These are phyloP conservation scores for Tolypocladium cylindrosporum DNA, from an alignment of 2,329 filamentous ascomycete species.

Conservation along the genomic window DNA sequence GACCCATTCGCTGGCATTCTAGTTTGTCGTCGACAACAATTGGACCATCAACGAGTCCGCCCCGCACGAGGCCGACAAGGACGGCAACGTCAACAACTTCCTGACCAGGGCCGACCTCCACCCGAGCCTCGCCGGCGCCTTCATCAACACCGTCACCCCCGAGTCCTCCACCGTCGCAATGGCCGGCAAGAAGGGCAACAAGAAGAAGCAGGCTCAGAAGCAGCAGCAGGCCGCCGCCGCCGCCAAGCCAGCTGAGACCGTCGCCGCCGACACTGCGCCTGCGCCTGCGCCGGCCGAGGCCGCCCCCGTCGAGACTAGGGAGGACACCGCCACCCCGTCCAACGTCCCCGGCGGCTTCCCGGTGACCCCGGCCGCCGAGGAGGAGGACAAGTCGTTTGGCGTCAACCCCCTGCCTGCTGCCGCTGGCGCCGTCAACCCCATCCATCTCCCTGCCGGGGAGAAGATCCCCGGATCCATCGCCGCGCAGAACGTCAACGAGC, in stretches of 20 bases:
- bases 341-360: conserved; percentile 43
- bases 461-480: conserved; percentile 64
- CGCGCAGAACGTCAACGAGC: conserved; percentile 56
- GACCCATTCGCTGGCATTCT: conserved; percentile 10
- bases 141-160: conserved; percentile 59
- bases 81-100: conserved; percentile 89
- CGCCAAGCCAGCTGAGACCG: conserved; percentile 7
- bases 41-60: conserved; percentile 79
- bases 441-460: conserved; percentile 70
- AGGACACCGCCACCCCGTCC: conserved; percentile 18
- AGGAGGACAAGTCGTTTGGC: conserved; percentile 41
- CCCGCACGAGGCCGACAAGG: conserved; percentile 71
- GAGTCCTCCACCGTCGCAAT: conserved; percentile 62
- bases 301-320: conserved; percentile 5
- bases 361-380: conserved; percentile 51
- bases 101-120: conserved; percentile 64
- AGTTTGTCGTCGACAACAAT: conserved; percentile 92
- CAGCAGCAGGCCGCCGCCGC: conserved; percentile 8
- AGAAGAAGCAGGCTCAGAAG: conserved; percentile 21
- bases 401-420: conserved; percentile 54
- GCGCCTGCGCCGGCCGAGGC: not conserved
- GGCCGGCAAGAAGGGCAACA: conserved; percentile 49
- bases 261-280: conserved; percentile 2
- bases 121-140: conserved; percentile 29
- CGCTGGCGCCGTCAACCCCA: conserved; percentile 63